phyloP scores from a whole-genome alignment of 345 rosid species.

The Raphanus raphanistrum region DNA sequence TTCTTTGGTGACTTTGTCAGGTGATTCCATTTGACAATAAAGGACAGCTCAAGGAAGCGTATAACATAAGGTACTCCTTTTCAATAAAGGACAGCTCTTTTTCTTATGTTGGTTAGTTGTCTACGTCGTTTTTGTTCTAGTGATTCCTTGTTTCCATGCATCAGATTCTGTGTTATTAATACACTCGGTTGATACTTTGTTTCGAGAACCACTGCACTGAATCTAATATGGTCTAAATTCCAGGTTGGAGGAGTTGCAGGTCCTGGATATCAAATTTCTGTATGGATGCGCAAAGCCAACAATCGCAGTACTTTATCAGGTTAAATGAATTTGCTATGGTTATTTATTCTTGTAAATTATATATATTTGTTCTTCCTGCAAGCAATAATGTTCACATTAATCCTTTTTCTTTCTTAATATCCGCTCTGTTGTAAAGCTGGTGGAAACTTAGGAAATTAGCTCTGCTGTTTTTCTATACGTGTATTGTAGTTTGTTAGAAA shows the following conservation, averaged over 20 bases:
- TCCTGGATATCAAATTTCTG: slow-evolving; percentile 92
- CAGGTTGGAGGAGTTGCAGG: slow-evolving; percentile 97
- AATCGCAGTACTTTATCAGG: slow-evolving; percentile 93
- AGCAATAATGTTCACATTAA: background rate
- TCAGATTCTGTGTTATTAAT: background rate
- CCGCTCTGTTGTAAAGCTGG: slow-evolving; percentile 12
- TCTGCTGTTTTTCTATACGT: background rate
- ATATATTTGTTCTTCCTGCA: slow-evolving; percentile 1
- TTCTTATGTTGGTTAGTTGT: background rate
- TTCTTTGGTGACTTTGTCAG: slow-evolving; percentile 40
- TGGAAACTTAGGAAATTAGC: background rate
- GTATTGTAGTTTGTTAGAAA: background rate
- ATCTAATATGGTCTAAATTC: slow-evolving; percentile 26
- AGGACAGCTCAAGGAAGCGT: slow-evolving; percentile 94
- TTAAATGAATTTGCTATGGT: slow-evolving; percentile 14
- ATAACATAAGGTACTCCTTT: slow-evolving; percentile 67
- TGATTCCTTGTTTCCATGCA: slow-evolving; percentile 5
- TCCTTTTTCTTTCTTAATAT: background rate
- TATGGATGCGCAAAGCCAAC: slow-evolving; percentile 90
- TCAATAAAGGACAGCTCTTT: background rate
- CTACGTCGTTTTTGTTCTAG: background rate
- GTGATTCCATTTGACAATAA: slow-evolving; percentile 94
- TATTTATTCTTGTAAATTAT: background rate
- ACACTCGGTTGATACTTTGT: background rate
- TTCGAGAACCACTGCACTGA: background rate